These are phyloP conservation scores for Prinsepia uniflora DNA, from an alignment of 306 rosid genomes.

Conservation along the genomic window DNA sequence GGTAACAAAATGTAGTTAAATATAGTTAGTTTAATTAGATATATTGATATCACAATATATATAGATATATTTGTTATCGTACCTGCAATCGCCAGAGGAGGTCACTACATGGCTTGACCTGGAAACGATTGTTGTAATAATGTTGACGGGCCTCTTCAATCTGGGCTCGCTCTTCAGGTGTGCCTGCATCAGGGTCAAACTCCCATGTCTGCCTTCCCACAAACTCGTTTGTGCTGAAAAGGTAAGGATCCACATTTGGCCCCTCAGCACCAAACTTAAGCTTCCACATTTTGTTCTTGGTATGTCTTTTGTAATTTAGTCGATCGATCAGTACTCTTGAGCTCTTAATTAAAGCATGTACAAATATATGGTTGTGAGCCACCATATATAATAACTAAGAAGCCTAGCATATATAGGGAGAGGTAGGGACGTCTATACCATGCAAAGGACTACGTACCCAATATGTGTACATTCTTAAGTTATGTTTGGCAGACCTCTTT, in stretches of 20 bases:
- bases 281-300: conserved; percentile 20
- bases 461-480: too few species aligned
- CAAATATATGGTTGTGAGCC: too few species aligned
- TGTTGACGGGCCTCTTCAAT: conserved; percentile 15
- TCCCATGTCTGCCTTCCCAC: conserved; percentile 25
- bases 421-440: too few species aligned
- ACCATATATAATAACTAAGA: too few species aligned
- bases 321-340: too few species aligned
- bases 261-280: conserved; percentile 21
- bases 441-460: too few species aligned
- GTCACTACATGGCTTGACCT: conserved; percentile 19
- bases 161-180: conserved; percentile 24
- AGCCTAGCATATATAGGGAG: too few species aligned
- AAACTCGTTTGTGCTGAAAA: conserved; percentile 25
- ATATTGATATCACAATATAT: neutral
- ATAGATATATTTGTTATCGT: too few species aligned
- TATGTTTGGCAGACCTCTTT: too few species aligned
- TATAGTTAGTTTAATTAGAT: neutral
- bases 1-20: neutral
- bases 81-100: conserved; percentile 7
- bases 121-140: conserved; percentile 15
- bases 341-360: too few species aligned
- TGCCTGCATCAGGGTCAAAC: conserved; percentile 21
- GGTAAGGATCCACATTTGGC: conserved; percentile 9
- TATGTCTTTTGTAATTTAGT: too few species aligned